Conservation (phyloP, 1,139 yeast species). For the Pichia norvegensis region DNA sequence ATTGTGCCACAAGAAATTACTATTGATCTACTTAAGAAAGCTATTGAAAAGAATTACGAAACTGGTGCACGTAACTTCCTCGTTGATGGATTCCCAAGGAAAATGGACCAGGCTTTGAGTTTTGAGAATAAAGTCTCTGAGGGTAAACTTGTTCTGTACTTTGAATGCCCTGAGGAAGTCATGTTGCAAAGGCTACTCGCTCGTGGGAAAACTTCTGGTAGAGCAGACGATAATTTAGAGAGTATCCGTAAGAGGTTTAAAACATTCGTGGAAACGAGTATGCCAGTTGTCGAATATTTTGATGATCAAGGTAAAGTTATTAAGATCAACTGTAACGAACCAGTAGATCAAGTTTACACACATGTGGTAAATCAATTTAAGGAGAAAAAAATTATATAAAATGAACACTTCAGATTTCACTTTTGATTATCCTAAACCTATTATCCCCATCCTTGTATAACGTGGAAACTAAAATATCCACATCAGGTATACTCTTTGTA, state of each 20-base stretch:
- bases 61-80: constrained; percentile 59
- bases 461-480: constrained; percentile 6
- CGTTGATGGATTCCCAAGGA: constrained; percentile 95
- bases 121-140: constrained; percentile 78
- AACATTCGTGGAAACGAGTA: constrained; percentile 80
- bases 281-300: constrained; percentile 89
- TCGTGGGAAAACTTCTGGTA: constrained; percentile 92
- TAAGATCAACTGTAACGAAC: constrained; percentile 66
- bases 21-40: constrained; percentile 70
- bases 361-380: constrained; percentile 62
- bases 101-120: constrained; percentile 94
- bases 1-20: constrained; percentile 97
- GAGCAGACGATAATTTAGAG: constrained; percentile 88
- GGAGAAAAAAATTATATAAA: constrained; percentile 25
- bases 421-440: constrained; percentile 17
- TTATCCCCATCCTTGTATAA: constrained; percentile 8
- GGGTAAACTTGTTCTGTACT: constrained; percentile 75
- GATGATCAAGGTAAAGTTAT: constrained; percentile 71
- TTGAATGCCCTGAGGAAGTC: constrained; percentile 86
- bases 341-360: constrained; percentile 71
- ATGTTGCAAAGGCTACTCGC: constrained; percentile 81
- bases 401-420: constrained; percentile 13
- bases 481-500: constrained; percentile 10
- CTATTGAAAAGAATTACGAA: constrained; percentile 50
- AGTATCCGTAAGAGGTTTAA: constrained; percentile 82